Base-by-base conservation (phyloP, 2,329 filamentous ascomycete species). In the Trichoderma harzianum region DNA sequence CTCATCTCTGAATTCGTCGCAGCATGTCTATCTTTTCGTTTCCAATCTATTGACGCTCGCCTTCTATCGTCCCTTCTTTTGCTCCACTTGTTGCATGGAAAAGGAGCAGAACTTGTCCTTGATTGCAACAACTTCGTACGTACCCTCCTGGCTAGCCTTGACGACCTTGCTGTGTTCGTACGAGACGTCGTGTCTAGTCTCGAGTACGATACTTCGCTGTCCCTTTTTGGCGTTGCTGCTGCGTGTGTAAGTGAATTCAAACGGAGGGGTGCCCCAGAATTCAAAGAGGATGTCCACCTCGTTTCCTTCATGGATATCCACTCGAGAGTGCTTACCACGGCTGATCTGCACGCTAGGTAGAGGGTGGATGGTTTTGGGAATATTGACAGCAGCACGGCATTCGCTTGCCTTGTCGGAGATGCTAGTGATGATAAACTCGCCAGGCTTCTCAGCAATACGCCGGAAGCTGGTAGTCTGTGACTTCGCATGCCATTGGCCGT, bases 241-340 rank as follows among this genome's bases (percentile, higher is more conserved):
- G 73, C 96, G 88, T 24, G 94, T 98, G 81, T 97, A 98, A 71
- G 95, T 98, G 79, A 98, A 99, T 82, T 98, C 96, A 78, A 99
- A 99, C 1, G 96, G 96, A 73, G 96, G 94, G 7, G 93, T 95
- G 71, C 97, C 96, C 85, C 93, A 95, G 83, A 99, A 99, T 77
- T 97, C 93, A 77, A 99, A 98, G 8, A 94, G 84, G 67, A 99
- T 94, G 79, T 98, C 93, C 1, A 96, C 94, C 79, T 97, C 93
- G 73, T 94, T 94, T 76, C 96, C 96, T 84, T 99, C 95, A 80
- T 98, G 97, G 74, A 99, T 99, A 79, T 98, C 96, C 43, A 97
- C 91, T 75, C 92, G 90, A 7, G 91, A 89, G 72, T 93, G 91
- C 73, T 89, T 89, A 34, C 97, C 97, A 77, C 93, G 93, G 78